These are phyloP conservation scores for Nemania sp. DNA, from an alignment of 2,329 filamentous ascomycete genomes.

Conservation along the genomic window DNA sequence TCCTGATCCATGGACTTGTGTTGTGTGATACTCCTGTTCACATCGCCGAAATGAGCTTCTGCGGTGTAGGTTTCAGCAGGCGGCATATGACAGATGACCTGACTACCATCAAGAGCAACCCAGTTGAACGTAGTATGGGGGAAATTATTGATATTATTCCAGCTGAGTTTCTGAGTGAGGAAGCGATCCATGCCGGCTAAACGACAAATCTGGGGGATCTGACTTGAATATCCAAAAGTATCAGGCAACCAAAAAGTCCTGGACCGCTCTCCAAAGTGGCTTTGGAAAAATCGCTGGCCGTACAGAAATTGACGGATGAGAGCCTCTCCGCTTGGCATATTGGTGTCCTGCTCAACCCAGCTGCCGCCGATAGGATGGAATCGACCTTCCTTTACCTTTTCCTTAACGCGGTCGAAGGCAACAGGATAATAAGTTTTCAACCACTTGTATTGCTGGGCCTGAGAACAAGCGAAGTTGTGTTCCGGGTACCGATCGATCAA, in stretches of 20 bases:
- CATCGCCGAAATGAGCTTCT: slow-evolving; percentile 90
- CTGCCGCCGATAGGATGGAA: slow-evolving; percentile 97
- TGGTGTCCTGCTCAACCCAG: slow-evolving; percentile 99
- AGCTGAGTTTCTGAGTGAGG: slow-evolving; percentile 97
- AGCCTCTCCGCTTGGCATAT: slow-evolving; percentile 93
- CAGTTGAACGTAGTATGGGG: slow-evolving; percentile 99
- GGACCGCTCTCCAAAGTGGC: slow-evolving; percentile 84
- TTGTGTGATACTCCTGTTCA: slow-evolving; percentile 83
- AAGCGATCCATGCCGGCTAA: slow-evolving; percentile 96
- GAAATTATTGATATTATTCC: slow-evolving; percentile 99
- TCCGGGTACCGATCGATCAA: slow-evolving; percentile 95
- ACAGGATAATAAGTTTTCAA: slow-evolving; percentile 86
- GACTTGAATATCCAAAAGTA: slow-evolving; percentile 95
- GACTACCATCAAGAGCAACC: slow-evolving; percentile 92
- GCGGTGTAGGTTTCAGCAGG: slow-evolving; percentile 95
- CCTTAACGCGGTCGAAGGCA: slow-evolving; percentile 87
- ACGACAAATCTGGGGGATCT: slow-evolving; percentile 90
- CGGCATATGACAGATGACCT: slow-evolving; percentile 97
- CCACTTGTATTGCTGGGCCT: slow-evolving; percentile 99
- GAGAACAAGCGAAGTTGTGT: slow-evolving; percentile 87
- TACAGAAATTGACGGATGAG: slow-evolving; percentile 93
- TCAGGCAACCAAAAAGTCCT: slow-evolving; percentile 97
- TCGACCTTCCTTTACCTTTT: slow-evolving; percentile 83
- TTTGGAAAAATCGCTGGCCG: slow-evolving; percentile 92
- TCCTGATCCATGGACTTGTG: slow-evolving; percentile 98